Conservation (phyloP, 805 yeast genomes). For the Saturnispora zaruensis region DNA sequence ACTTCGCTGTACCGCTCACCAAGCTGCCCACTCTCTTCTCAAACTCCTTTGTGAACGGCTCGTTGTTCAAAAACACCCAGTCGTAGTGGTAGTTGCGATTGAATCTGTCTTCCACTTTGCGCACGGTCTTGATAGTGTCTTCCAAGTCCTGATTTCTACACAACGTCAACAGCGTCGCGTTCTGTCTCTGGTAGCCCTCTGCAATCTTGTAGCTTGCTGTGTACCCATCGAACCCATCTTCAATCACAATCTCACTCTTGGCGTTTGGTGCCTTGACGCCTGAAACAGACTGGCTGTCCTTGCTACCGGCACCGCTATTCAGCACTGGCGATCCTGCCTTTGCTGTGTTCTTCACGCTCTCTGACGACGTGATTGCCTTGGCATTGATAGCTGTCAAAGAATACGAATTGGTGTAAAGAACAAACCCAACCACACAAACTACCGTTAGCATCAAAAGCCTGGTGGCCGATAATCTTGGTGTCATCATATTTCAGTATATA, state of each 20-base stretch:
- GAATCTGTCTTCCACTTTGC: slow-evolving; percentile 71
- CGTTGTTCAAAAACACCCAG: slow-evolving; percentile 89
- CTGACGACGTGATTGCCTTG: not conserved
- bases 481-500: not conserved
- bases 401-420: not conserved
- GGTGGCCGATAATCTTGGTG: not conserved
- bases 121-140: slow-evolving; percentile 52
- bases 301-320: not conserved
- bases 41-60: slow-evolving; percentile 65
- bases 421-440: not conserved
- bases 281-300: not conserved
- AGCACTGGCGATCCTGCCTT: not conserved
- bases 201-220: slow-evolving; percentile 7
- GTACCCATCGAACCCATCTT: slow-evolving; percentile 2
- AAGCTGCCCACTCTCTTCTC: slow-evolving; percentile 42
- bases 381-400: not conserved
- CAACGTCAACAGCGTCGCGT: slow-evolving; percentile 53
- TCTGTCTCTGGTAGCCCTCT: slow-evolving; percentile 24
- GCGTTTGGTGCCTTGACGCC: not conserved
- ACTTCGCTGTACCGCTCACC: slow-evolving; percentile 60
- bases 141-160: slow-evolving; percentile 61
- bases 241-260: not conserved
- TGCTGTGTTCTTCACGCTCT: not conserved
- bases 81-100: slow-evolving; percentile 71
- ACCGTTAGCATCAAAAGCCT: not conserved